Evolutionary conservation across 2,329 filamentous ascomycete genomes (phyloP).

Genomic region (Talaromyces marneffei): DNA sequence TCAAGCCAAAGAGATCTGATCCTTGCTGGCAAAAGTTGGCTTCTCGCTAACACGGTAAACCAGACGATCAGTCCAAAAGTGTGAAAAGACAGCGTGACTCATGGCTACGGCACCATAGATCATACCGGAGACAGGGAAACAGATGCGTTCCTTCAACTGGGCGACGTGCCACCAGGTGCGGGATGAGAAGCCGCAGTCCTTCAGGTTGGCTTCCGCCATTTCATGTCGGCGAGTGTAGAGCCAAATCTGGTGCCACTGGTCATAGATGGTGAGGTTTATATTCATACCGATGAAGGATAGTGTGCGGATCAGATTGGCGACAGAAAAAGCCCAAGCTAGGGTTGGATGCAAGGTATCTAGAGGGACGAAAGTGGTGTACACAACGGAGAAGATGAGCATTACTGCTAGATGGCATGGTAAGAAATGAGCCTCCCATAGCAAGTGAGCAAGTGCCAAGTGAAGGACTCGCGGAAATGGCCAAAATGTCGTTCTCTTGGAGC

Average conservation of each 20-base stretch:
- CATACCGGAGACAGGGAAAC: conserved; percentile 62
- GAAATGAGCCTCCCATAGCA: conserved; percentile 66
- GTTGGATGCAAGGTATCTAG: conserved; percentile 47
- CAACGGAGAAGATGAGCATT: conserved; percentile 54
- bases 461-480: not conserved
- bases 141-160: conserved; percentile 57
- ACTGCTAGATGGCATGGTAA: conserved; percentile 62
- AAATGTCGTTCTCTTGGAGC: not conserved
- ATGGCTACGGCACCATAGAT: conserved; percentile 64
- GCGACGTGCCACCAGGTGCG: conserved; percentile 52
- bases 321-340: conserved; percentile 54
- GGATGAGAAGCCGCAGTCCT: conserved; percentile 57
- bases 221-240: conserved; percentile 57
- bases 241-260: conserved; percentile 59
- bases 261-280: conserved; percentile 61
- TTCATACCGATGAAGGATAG: conserved; percentile 58
- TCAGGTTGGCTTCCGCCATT: conserved; percentile 59
- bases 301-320: conserved; percentile 56
- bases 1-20: not conserved
- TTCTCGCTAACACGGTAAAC: conserved; percentile 69
- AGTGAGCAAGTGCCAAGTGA: conserved; percentile 54
- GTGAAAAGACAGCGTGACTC: conserved; percentile 60
- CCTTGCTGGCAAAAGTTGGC: conserved; percentile 32
- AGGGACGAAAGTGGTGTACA: conserved; percentile 54
- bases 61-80: conserved; percentile 64